Evolutionary conservation across 768 basidiomycete species (phyloP).

Genomic region (Pulveroboletus sp.): DNA sequence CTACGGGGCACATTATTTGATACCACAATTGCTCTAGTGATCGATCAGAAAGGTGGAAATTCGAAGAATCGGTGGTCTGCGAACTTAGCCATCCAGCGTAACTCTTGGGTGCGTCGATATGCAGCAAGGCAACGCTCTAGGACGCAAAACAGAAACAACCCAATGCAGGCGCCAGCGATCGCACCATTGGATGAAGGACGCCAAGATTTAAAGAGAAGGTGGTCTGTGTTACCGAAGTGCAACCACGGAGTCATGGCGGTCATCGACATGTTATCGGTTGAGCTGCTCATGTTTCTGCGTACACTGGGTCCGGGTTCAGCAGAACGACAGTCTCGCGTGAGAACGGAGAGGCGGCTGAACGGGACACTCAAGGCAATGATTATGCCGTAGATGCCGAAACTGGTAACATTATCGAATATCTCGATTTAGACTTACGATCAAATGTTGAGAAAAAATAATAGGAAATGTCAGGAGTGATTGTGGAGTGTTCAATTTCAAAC

Average conservation of each 20-base stretch:
- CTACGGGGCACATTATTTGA: background rate
- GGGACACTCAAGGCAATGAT: background rate
- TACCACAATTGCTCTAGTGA: slow-evolving; percentile 9
- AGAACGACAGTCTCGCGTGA: background rate
- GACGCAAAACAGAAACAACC: slow-evolving; percentile 61
- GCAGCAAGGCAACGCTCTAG: slow-evolving; percentile 69
- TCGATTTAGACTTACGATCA: slow-evolving; percentile 1
- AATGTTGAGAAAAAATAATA: background rate
- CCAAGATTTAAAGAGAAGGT: slow-evolving; percentile 66
- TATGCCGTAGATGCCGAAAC: background rate
- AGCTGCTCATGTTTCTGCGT: slow-evolving; percentile 1
- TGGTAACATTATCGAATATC: background rate
- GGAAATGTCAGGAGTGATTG: too few species aligned
- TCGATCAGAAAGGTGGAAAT: background rate
- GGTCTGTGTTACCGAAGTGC: slow-evolving; percentile 64
- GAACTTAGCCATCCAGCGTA: slow-evolving; percentile 59
- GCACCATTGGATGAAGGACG: slow-evolving; percentile 64
- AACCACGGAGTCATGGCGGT: slow-evolving; percentile 73
- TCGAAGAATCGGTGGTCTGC: background rate
- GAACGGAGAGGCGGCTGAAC: background rate
- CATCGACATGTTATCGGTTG: slow-evolving; percentile 14
- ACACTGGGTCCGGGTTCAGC: background rate
- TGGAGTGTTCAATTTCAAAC: too few species aligned
- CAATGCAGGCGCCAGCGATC: slow-evolving; percentile 72
- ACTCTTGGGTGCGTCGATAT: slow-evolving; percentile 47